A percentile compares a stretch with the other conserved stretches of the same genome.
Conservation (phyloP, 2,329 filamentous ascomycete genomes). For the Diaporthe amygdali region DNA sequence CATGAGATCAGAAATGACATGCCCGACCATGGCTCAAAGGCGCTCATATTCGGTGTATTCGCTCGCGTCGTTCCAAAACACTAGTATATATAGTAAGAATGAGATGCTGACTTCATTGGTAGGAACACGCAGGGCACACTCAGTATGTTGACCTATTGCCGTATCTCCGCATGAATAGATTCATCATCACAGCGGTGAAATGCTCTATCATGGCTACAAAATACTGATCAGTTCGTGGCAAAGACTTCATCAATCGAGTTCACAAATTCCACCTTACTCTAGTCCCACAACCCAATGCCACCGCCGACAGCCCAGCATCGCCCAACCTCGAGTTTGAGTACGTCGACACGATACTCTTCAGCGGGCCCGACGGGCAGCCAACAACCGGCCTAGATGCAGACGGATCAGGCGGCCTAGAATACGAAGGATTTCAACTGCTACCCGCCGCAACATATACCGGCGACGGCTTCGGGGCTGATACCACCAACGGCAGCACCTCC, state of each 20-base stretch:
- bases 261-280: constrained; percentile 71
- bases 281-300: constrained; percentile 56
- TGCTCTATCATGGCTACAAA: background rate
- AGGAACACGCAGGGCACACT: constrained; percentile 73
- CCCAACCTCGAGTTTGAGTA: constrained; percentile 70
- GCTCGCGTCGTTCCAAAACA: background rate
- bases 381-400: constrained; percentile 69
- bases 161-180: background rate
- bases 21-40: background rate
- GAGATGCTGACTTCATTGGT: background rate
- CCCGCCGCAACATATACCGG: constrained; percentile 69
- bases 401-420: constrained; percentile 55
- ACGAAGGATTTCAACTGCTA: constrained; percentile 63
- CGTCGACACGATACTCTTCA: constrained; percentile 68
- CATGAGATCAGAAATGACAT: background rate
- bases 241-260: constrained; percentile 66
- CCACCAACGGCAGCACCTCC: constrained; percentile 55
- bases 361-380: constrained; percentile 65
- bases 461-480: constrained; percentile 69
- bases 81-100: background rate
- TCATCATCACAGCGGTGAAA: background rate
- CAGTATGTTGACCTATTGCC: constrained; percentile 34
- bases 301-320: constrained; percentile 53
- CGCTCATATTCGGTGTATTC: background rate
- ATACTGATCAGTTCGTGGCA: background rate